Percentiles rank a stretch among this genome's conserved stretches.
Evolutionary conservation across 2,329 filamentous ascomycete genomes (phyloP).

Genomic region (Cryphonectria japonica): DNA sequence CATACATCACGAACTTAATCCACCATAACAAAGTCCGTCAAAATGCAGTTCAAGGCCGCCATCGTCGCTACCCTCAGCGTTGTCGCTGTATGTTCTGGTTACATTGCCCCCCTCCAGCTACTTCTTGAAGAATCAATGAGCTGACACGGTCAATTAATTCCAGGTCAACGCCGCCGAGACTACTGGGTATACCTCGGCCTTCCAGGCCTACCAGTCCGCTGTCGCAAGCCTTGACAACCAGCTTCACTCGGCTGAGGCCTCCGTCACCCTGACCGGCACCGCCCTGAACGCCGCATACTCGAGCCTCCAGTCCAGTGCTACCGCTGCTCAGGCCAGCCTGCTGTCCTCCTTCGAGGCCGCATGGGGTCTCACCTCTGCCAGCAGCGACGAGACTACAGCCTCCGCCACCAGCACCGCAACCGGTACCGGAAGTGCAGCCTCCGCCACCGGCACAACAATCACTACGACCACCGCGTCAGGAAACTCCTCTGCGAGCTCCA

Average conservation of each 20-base stretch:
- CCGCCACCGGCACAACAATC: background rate
- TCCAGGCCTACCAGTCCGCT: conserved; percentile 11
- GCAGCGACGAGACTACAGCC: background rate
- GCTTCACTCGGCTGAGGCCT: conserved; percentile 1
- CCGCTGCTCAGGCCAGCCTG: conserved; percentile 11
- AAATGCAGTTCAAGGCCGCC: conserved; percentile 27
- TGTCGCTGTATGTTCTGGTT: conserved; percentile 1
- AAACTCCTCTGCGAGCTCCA: background rate
- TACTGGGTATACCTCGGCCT: conserved; percentile 7
- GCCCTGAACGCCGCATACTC: conserved; percentile 11
- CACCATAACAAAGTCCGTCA: conserved; percentile 1
- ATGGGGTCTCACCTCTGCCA: background rate
- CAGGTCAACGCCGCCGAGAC: background rate
- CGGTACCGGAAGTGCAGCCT: background rate
- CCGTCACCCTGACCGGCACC: conserved; percentile 6
- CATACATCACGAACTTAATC: background rate
- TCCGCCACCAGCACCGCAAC: background rate
- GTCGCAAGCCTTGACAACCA: conserved; percentile 3
- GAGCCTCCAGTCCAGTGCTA: conserved; percentile 8
- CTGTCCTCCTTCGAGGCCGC: conserved; percentile 10
- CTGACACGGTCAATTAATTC: background rate
- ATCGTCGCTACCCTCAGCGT: conserved; percentile 18
- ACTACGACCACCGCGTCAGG: background rate
- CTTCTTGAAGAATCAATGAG: background rate
- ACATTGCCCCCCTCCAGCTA: background rate